Conservation (phyloP, 2,329 filamentous ascomycete species). For the Aspergillus proliferans region DNA sequence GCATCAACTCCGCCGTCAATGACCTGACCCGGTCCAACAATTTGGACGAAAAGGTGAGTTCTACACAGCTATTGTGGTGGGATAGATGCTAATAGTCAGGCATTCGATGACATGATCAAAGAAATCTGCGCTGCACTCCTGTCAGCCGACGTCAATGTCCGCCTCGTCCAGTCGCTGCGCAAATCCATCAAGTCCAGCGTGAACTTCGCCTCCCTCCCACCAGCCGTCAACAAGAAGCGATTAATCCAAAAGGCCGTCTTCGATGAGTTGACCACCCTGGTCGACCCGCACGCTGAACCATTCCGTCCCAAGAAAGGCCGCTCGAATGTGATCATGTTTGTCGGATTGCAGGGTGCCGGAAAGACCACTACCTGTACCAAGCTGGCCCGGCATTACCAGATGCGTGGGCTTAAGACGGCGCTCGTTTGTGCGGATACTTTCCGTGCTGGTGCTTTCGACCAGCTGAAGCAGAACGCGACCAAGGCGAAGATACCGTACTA, state of each 20-base stretch:
- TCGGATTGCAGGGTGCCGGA: constrained; percentile 92
- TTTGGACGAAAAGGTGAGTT: constrained; percentile 81
- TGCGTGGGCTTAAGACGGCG: constrained; percentile 84
- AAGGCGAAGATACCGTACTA: constrained; percentile 99
- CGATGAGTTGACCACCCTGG: constrained; percentile 89
- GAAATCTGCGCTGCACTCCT: constrained; percentile 94
- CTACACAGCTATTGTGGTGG: constrained; percentile 3
- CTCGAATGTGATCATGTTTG: constrained; percentile 98
- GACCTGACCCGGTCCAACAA: constrained; percentile 89
- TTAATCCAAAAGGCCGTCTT: constrained; percentile 97
- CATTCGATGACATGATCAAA: constrained; percentile 97
- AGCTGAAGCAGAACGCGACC: constrained; percentile 96
- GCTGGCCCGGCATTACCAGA: constrained; percentile 88
- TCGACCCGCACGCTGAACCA: constrained; percentile 89
- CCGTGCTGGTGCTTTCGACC: constrained; percentile 95
- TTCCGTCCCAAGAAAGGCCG: constrained; percentile 98
- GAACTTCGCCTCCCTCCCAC: constrained; percentile 88
- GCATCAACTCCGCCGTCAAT: constrained; percentile 93
- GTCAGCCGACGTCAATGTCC: constrained; percentile 95
- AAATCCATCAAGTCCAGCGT: constrained; percentile 87
- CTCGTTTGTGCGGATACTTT: constrained; percentile 98
- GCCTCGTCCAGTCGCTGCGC: constrained; percentile 81
- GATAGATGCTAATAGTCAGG: constrained; percentile 45
- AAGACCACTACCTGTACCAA: constrained; percentile 99
- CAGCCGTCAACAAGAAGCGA: constrained; percentile 95